Percentiles rank a stretch among this genome's conserved stretches.
phyloP scores from a whole-genome alignment of 495 filamentous ascomycete species.

The Daldinia caldariorum region DNA sequence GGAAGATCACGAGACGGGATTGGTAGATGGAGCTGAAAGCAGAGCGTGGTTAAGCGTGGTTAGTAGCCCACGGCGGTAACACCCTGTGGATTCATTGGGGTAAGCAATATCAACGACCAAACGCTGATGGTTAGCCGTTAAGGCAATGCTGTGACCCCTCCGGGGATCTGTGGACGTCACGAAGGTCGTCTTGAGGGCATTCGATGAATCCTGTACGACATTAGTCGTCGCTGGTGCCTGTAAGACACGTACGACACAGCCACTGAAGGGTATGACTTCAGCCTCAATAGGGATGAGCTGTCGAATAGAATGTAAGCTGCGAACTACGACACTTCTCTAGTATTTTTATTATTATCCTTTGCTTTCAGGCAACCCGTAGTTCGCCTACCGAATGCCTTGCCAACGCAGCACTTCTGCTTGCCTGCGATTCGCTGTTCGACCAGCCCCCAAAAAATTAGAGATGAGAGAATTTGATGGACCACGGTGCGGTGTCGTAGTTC shows the following conservation, averaged over 20 bases:
- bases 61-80: slow-evolving; percentile 31
- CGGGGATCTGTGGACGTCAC: slow-evolving; percentile 18
- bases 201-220: slow-evolving; percentile 28
- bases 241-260: slow-evolving; percentile 42
- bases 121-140: slow-evolving; percentile 15
- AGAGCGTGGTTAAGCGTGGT: slow-evolving; percentile 17
- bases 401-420: slow-evolving; percentile 33
- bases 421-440: slow-evolving; percentile 28
- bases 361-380: slow-evolving; percentile 28
- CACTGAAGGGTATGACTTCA: slow-evolving; percentile 39
- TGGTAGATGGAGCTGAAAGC: slow-evolving; percentile 29
- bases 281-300: slow-evolving; percentile 30
- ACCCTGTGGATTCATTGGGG: slow-evolving; percentile 33
- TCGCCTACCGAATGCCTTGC: slow-evolving; percentile 42
- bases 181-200: slow-evolving; percentile 16
- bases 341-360: too few relatives aligned
- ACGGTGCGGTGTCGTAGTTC: slow-evolving; percentile 21
- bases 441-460: slow-evolving; percentile 26
- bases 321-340: slow-evolving; percentile 12
- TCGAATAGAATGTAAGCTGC: slow-evolving; percentile 24
- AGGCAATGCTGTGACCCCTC: slow-evolving; percentile 34
- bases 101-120: slow-evolving; percentile 21
- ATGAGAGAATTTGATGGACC: slow-evolving; percentile 1
- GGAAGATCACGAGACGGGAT: slow-evolving; percentile 32
- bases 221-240: slow-evolving; percentile 36